These are phyloP conservation scores for Arctostaphylos glauca DNA, from an alignment of 148 eudicot genomes.

Conservation along the genomic window DNA sequence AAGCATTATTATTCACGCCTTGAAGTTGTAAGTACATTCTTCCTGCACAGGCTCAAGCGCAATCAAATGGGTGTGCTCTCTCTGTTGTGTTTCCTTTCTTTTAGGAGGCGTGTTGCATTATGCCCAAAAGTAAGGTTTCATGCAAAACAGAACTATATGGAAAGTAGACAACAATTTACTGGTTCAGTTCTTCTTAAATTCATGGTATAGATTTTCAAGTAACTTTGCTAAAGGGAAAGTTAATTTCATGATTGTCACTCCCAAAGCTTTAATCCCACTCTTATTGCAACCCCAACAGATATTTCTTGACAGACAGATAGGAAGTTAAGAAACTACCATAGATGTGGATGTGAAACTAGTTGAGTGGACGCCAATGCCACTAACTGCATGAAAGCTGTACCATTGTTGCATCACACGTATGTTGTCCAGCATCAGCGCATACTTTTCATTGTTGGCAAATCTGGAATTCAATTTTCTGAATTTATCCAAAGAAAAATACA, in stretches of 20 bases:
- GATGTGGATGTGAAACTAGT: background rate
- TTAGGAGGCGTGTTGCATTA: background rate
- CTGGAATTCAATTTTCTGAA: background rate
- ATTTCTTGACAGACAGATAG: background rate
- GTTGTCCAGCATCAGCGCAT: background rate
- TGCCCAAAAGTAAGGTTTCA: background rate
- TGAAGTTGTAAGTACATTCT: conserved; percentile 64
- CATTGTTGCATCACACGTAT: background rate
- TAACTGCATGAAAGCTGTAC: background rate
- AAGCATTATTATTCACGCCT: conserved; percentile 60
- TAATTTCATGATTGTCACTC: background rate
- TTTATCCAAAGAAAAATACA: background rate
- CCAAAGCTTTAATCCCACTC: background rate
- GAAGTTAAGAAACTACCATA: background rate
- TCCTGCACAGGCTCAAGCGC: background rate
- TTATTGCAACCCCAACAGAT: background rate
- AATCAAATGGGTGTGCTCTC: background rate
- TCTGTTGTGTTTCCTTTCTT: background rate
- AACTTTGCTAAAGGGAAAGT: background rate
- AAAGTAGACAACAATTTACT: background rate
- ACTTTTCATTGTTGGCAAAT: background rate
- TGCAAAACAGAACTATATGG: background rate
- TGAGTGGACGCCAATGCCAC: conserved; percentile 5
- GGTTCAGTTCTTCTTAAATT: background rate
- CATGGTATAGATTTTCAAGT: background rate